Evolutionary conservation across 1,284 basidiomycete species (phyloP).

Genomic region (Trichosporon asahii): DNA sequence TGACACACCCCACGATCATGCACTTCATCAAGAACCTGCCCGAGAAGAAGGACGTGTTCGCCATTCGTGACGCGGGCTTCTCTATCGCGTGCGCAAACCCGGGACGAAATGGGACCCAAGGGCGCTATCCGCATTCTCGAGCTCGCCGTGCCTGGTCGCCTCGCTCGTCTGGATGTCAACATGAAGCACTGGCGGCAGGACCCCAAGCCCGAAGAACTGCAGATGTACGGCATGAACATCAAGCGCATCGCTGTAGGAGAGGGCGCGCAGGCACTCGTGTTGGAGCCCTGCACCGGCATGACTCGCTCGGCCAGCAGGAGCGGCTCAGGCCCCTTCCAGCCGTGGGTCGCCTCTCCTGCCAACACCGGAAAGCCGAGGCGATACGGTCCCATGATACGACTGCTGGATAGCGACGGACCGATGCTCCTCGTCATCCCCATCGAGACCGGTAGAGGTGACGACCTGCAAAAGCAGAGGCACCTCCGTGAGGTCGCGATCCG

Average conservation of each 20-base stretch:
- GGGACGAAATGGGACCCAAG: slow-evolving; percentile 46
- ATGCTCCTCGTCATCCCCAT: slow-evolving; percentile 58
- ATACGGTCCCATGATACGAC: slow-evolving; percentile 61
- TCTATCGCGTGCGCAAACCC: slow-evolving; percentile 52
- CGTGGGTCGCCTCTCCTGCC: not conserved
- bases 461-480: not conserved
- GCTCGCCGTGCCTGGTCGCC: slow-evolving; percentile 46
- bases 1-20: slow-evolving; percentile 40
- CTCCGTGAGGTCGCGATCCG: slow-evolving; percentile 59
- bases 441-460: not conserved
- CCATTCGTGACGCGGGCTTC: slow-evolving; percentile 36
- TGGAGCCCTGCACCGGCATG: not conserved
- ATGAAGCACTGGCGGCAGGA: slow-evolving; percentile 33
- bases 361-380: slow-evolving; percentile 27
- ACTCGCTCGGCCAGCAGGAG: not conserved
- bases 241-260: slow-evolving; percentile 29
- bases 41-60: slow-evolving; percentile 21
- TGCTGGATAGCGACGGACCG: slow-evolving; percentile 59
- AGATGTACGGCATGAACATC: slow-evolving; percentile 38
- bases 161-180: slow-evolving; percentile 44
- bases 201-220: slow-evolving; percentile 14
- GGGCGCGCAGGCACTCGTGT: not conserved
- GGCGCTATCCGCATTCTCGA: slow-evolving; percentile 50
- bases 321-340: not conserved
- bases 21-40: slow-evolving; percentile 35